Conservation (phyloP, 2,329 filamentous ascomycete genomes). For the Huntiella abstrusa region DNA sequence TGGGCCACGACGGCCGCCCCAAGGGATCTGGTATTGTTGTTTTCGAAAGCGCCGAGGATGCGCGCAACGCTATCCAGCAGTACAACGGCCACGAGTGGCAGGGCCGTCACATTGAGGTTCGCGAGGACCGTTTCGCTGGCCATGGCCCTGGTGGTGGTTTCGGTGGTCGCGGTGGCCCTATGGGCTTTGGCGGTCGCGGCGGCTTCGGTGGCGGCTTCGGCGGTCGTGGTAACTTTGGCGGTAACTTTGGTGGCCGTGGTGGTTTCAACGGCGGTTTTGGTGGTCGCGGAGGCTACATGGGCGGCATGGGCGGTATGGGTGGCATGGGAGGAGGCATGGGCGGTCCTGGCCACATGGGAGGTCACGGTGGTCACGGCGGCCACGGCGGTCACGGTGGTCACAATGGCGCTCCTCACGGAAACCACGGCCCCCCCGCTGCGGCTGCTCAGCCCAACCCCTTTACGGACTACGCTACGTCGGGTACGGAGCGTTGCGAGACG, state of each 20-base stretch:
- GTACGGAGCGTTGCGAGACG: constrained; percentile 60
- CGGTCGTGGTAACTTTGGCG: constrained; percentile 29
- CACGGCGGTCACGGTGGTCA: constrained; percentile 15
- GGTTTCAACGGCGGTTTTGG: constrained; percentile 28
- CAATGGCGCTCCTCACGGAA: constrained; percentile 28
- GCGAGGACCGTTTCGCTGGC: constrained; percentile 83
- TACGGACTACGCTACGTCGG: constrained; percentile 77
- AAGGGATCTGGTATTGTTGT: constrained; percentile 96
- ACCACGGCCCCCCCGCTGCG: constrained; percentile 20
- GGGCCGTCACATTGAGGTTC: constrained; percentile 78
- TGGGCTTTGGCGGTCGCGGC: constrained; percentile 40
- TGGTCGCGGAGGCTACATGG: constrained; percentile 21
- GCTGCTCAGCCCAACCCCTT: constrained; percentile 63
- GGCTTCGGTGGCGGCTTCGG: constrained; percentile 41
- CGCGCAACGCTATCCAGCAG: constrained; percentile 85
- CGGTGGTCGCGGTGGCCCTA: constrained; percentile 37
- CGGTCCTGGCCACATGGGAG: constrained; percentile 17
- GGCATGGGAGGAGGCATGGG: constrained; percentile 22
- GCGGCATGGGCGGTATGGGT: constrained; percentile 24
- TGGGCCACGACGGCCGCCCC: constrained; percentile 75
- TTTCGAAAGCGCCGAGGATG: constrained; percentile 87
- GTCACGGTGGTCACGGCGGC: constrained; percentile 15
- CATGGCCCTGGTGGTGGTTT: constrained; percentile 38
- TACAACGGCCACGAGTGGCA: constrained; percentile 99
- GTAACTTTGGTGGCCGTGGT: constrained; percentile 30